Base-by-base conservation (phyloP, 192 early-diverging fungal genomes). In the Entomortierella beljakovae region DNA sequence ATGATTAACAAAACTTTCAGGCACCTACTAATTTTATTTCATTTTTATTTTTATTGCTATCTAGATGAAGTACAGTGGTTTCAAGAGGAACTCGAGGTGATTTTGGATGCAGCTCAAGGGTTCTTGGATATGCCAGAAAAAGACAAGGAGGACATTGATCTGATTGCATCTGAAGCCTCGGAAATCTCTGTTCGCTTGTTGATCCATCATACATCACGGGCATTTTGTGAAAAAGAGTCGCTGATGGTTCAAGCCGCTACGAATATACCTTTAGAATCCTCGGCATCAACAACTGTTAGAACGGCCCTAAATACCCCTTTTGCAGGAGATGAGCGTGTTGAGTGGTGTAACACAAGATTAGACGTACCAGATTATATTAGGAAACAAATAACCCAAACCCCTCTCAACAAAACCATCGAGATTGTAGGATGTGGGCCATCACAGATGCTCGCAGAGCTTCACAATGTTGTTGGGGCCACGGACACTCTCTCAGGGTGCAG, bases 11-110 rank as follows among this genome's bases (percentile, higher is more conserved):
- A 29, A 8, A 29, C 8, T 4, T 4, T 20, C 31, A 16, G 18
- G 3, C 10, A 51, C 13, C 26, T 13, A 13, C 52, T 40, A 35
- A 25, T 62, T 37, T 1, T 0, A 18, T 49, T 38, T 56, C 33
- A 40, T 52, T 23, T 33, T 64, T 61, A 9, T 57, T 35, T 35
- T 8, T 42, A 13, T 40, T 46, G 22, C 18, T 29, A 22, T 7
- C 49, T 69, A 77, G 74, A 64, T 28, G 74, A 77, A 48, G 74
- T 77, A 15, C 66, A 77, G 23, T 77, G 74, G 74, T 77, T 77
- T 26, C 66, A 77, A 53, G 60, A 63, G 43, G 74, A 77, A 33
- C 54, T 77, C n/a, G 74, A 77, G 38, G 43, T 53, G 56, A 57
- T 51, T 2, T 34, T 77, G 52, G 61, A 77, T 53, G 54, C 66